phyloP scores from a whole-genome alignment of 805 yeast genomes.

The Candida patagonica region DNA sequence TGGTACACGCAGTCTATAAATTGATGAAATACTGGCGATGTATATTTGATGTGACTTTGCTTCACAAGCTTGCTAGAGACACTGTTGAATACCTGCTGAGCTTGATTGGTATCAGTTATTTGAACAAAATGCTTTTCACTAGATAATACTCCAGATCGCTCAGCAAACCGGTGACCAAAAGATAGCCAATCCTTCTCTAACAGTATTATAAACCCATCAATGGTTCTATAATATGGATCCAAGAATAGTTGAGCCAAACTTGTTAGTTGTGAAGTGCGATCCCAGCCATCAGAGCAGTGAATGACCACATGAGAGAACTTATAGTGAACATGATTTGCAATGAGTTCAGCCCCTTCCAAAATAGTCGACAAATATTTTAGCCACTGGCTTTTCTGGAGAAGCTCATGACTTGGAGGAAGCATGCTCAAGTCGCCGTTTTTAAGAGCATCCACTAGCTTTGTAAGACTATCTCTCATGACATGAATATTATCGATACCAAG shows the following conservation, averaged over 20 bases:
- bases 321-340: constrained; percentile 72
- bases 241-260: constrained; percentile 77
- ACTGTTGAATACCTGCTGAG: constrained; percentile 37
- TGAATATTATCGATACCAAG: constrained; percentile 93
- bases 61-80: constrained; percentile 45
- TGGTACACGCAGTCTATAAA: constrained; percentile 87
- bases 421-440: constrained; percentile 57
- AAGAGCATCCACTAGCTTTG: constrained; percentile 50
- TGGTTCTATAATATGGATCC: constrained; percentile 82
- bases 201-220: constrained; percentile 76
- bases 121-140: constrained; percentile 30
- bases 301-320: constrained; percentile 75
- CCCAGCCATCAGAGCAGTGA: constrained; percentile 99
- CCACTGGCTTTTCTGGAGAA: constrained; percentile 69
- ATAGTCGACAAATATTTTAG: constrained; percentile 58
- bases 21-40: constrained; percentile 93
- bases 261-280: constrained; percentile 83
- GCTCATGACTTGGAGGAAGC: constrained; percentile 43
- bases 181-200: constrained; percentile 94
- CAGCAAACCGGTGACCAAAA: constrained; percentile 85
- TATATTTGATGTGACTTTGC: constrained; percentile 43
- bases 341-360: constrained; percentile 64
- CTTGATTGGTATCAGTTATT: constrained; percentile 26
- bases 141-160: constrained; percentile 65
- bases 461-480: constrained; percentile 80